These are phyloP conservation scores for Piedraia hortae DNA, from an alignment of 2,329 filamentous ascomycete genomes.

Conservation along the genomic window DNA sequence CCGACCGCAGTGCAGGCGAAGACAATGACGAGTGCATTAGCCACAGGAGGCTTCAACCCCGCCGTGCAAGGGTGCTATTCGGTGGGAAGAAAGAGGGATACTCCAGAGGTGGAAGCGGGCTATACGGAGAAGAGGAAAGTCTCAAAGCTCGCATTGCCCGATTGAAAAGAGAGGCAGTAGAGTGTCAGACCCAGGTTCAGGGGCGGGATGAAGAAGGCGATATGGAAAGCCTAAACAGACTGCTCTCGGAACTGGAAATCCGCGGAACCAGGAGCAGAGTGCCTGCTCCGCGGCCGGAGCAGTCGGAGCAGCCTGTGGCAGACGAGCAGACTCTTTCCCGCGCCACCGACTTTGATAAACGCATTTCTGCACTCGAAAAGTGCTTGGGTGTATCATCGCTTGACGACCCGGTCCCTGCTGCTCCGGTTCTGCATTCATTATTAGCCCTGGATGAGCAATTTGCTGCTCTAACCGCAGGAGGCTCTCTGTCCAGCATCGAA, in stretches of 20 bases:
- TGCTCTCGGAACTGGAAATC: constrained; percentile 35
- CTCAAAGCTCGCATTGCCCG: constrained; percentile 56
- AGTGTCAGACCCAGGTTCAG: constrained; percentile 17
- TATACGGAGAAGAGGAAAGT: constrained; percentile 54
- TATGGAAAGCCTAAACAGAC: constrained; percentile 38
- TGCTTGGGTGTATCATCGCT: constrained; percentile 47
- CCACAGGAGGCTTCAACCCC: constrained; percentile 44
- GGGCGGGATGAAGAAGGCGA: constrained; percentile 23
- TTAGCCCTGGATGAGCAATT: constrained; percentile 60
- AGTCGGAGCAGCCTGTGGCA: constrained; percentile 1
- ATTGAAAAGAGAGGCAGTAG: constrained; percentile 56
- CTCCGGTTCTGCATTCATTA: constrained; percentile 58
- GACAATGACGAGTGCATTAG: constrained; percentile 32
- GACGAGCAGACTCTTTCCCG: constrained; percentile 40
- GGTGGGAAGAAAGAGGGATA: constrained; percentile 62
- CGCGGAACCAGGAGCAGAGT: constrained; percentile 1
- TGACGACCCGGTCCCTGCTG: constrained; percentile 27
- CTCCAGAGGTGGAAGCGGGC: constrained; percentile 34
- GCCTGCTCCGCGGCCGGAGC: constrained; percentile 1
- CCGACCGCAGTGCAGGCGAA: constrained; percentile 6
- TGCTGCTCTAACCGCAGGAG: constrained; percentile 36
- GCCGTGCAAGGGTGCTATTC: constrained; percentile 59
- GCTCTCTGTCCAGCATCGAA: constrained; percentile 46
- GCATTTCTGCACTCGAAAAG: constrained; percentile 53
- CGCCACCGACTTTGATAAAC: constrained; percentile 64